Conservation (phyloP, 768 basidiomycete genomes). For the Sarcomyxa edulis region DNA sequence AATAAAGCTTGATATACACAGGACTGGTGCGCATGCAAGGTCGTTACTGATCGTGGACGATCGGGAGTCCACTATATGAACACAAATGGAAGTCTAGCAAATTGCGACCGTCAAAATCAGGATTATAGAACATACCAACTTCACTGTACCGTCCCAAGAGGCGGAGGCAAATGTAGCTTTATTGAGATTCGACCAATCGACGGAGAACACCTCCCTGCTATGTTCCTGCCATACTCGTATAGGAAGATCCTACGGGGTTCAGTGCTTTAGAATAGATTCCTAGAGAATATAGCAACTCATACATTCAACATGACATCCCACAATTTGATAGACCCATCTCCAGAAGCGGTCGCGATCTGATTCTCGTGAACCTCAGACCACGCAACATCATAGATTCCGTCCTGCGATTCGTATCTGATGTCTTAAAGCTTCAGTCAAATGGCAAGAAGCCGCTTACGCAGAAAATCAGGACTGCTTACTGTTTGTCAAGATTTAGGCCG, state of each 20-base stretch:
- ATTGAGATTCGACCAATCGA: conserved; percentile 93
- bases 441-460: not conserved
- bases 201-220: conserved; percentile 84
- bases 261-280: conserved; percentile 19
- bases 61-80: conserved; percentile 84
- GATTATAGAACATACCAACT: conserved; percentile 56
- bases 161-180: conserved; percentile 85
- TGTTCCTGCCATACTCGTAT: conserved; percentile 95
- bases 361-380: conserved; percentile 97
- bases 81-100: too few species aligned
- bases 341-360: conserved; percentile 84
- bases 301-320: conserved; percentile 90
- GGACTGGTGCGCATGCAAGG: conserved; percentile 76
- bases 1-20: conserved; percentile 91
- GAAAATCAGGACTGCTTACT: conserved; percentile 46
- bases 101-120: conserved; percentile 1
- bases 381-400: conserved; percentile 84
- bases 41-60: conserved; percentile 69
- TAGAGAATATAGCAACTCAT: conserved; percentile 27
- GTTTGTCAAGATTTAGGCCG: conserved; percentile 54
- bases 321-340: conserved; percentile 84
- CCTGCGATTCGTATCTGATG: conserved; percentile 81
- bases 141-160: conserved; percentile 90
- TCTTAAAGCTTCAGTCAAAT: conserved; percentile 17
- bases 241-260: conserved; percentile 67